Conservation (phyloP, 306 rosid species). For the Chamaecrista fasciculata region DNA sequence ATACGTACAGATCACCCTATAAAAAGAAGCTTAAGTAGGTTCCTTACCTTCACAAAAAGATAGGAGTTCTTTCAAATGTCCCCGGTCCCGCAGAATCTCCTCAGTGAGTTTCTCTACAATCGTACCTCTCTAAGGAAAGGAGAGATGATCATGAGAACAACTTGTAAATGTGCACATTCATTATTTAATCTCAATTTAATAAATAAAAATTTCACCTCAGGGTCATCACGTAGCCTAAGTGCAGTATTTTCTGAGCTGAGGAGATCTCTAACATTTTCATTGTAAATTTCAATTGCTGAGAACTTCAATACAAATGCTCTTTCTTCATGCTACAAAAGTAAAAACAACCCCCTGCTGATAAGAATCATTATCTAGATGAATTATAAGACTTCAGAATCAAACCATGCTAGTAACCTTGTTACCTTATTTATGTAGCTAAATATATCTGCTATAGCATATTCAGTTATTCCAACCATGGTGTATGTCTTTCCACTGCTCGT, state of each 20-base stretch:
- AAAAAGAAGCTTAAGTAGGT: constrained; percentile 27
- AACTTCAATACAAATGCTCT: constrained; percentile 89
- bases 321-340: constrained; percentile 78
- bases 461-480: constrained; percentile 96
- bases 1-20: constrained; percentile 11
- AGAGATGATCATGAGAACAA: constrained; percentile 34
- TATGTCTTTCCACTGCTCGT: constrained; percentile 99
- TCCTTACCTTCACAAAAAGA: constrained; percentile 85
- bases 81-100: constrained; percentile 85
- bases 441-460: constrained; percentile 83
- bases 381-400: constrained; percentile 5
- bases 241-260: constrained; percentile 74
- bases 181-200: constrained; percentile 18
- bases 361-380: constrained; percentile 10
- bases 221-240: constrained; percentile 95
- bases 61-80: constrained; percentile 78
- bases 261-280: constrained; percentile 96
- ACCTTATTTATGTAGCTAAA: constrained; percentile 84
- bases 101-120: constrained; percentile 89
- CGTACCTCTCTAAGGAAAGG: constrained; percentile 69
- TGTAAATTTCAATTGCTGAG: constrained; percentile 96
- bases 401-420: constrained; percentile 28
- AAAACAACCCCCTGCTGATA: constrained; percentile 27
- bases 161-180: constrained; percentile 11
- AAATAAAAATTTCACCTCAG: constrained; percentile 61